These are phyloP conservation scores for Amanita fuliginea DNA, from an alignment of 768 basidiomycete species.

Conservation along the genomic window DNA sequence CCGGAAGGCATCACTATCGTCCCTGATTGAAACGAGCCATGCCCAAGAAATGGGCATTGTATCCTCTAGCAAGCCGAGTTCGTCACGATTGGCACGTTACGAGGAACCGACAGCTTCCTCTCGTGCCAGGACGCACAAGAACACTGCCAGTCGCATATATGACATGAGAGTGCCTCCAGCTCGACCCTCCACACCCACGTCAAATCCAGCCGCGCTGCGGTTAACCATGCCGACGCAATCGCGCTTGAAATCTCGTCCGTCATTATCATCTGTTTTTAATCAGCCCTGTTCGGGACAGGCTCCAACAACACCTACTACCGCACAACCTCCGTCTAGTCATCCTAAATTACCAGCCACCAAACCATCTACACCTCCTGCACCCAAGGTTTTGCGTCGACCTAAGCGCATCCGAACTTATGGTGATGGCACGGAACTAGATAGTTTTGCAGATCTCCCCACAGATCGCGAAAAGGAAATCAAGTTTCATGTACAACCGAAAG, in stretches of 20 bases:
- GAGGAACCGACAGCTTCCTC: constrained; percentile 76
- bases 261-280: constrained; percentile 70
- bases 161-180: constrained; percentile 69
- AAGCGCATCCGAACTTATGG: constrained; percentile 72
- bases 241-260: constrained; percentile 61
- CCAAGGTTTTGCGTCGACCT: constrained; percentile 64
- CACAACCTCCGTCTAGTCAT: constrained; percentile 47
- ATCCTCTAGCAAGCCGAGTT: constrained; percentile 22
- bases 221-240: constrained; percentile 84
- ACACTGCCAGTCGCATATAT: constrained; percentile 52
- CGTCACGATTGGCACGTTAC: constrained; percentile 44
- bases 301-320: constrained; percentile 47
- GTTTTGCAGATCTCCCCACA: constrained; percentile 77
- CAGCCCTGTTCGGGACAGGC: constrained; percentile 28
- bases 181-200: constrained; percentile 70
- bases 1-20: constrained; percentile 73
- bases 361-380: constrained; percentile 26
- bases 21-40: constrained; percentile 50
- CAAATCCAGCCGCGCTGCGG: constrained; percentile 65
- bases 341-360: constrained; percentile 29
- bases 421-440: constrained; percentile 86
- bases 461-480: constrained; percentile 73
- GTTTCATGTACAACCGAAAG: constrained; percentile 68
- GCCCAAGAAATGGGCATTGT: constrained; percentile 49
- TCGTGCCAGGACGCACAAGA: constrained; percentile 60